Conservation (phyloP, 805 yeast species). For the Blastobotrys americana region DNA sequence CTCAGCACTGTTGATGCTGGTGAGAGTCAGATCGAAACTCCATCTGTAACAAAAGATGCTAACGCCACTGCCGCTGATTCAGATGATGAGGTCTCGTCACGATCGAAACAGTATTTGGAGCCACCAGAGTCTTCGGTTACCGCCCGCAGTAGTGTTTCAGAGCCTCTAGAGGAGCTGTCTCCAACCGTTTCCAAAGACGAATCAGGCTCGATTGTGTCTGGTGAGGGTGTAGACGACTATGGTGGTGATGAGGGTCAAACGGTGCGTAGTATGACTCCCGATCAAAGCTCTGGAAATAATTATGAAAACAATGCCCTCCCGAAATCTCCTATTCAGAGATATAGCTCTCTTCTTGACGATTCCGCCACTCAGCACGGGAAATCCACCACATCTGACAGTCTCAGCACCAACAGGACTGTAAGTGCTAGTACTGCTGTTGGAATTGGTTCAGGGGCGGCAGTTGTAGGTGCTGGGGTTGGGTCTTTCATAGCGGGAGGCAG, state of each 20-base stretch:
- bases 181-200: neutral
- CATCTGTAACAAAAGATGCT: neutral
- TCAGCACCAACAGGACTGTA: neutral
- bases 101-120: neutral
- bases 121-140: neutral
- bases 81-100: neutral
- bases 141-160: neutral
- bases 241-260: neutral
- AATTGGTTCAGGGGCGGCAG: neutral
- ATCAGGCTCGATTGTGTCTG: neutral
- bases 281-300: neutral
- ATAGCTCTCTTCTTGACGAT: neutral
- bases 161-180: neutral
- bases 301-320: neutral
- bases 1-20: neutral
- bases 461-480: conserved; percentile 6
- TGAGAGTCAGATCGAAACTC: neutral
- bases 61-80: neutral
- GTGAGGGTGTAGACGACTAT: neutral
- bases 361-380: too few relatives aligned
- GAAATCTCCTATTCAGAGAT: neutral
- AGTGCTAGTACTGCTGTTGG: neutral
- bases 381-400: neutral
- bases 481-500: too few relatives aligned
- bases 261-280: neutral